Base-by-base conservation (phyloP, 768 basidiomycete genomes). In the Russula lepida region DNA sequence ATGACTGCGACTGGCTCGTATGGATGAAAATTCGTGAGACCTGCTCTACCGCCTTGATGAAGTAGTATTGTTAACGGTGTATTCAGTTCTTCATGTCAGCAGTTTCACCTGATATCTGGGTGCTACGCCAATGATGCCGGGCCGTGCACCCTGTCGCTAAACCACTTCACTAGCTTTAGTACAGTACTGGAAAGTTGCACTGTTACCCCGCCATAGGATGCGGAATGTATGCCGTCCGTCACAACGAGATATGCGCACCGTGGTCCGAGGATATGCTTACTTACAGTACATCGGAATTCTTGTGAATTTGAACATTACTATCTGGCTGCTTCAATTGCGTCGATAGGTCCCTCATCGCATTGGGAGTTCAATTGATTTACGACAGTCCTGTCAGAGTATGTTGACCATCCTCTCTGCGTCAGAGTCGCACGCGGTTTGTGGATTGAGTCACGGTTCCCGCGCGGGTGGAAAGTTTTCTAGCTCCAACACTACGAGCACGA, bases 401-500 rank as follows among this genome's bases (percentile, higher is more conserved):
- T 32, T 51, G 17, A 6, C 47, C 25, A 27, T 47, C 12, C 46
- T 25, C 25, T 48, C 47, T 19, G 47, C 21, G 25, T 28, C 15
- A 19, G 47, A 48, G 47, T 28, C 17, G 44, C 21, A 23, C 9
- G 6, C 13, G 9, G 27, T n/a, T n/a, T n/a, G n/a, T n/a, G 21
- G 30, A 21, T 51, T 43, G 49, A 41, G 50, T 37, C 35, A 37
- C 35, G 35, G 35, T 59, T 59, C 21, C 49, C 50, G 58, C 58
- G 58, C 50, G 39, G 28, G 49, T 37, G 4, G 28, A 51, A 58
- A 30, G 32, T 58, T 58, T 58, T 44, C 52, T 33, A 33, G 23
- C 58, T 43, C 58, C 39, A 58, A 58, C 58, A 13, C 49, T 52
- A 33, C 57, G 21, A 51, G 27, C 17, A 7, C 56, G 28, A 50